Evolutionary conservation across 306 rosid genomes (phyloP), one percentile per base, ranked within the genome.

Genomic region (Vachellia collinsii): DNA sequence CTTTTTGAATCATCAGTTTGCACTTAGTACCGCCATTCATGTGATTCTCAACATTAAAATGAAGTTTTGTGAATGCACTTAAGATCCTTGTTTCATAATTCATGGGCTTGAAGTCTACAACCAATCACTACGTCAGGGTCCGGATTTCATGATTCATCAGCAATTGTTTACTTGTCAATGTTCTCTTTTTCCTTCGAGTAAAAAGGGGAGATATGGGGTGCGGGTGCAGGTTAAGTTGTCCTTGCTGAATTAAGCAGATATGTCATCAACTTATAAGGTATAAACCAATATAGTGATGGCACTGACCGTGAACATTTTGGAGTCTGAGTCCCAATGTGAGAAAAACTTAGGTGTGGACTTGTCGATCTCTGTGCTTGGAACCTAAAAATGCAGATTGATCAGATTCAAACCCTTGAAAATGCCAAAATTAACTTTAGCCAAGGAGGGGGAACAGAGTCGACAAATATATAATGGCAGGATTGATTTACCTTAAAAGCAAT

Each of bases 241-340:
- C 76, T 47, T 7, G 16, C 12, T 12, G 20, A 54, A 68, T 59
- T 61, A 75, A 54, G 77, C 46, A 65, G 38, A 64, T 61, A 67
- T 64, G 12, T 34, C 22, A 63, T 63, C 65, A 51, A 71, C 61
- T 72, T 54, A 77, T n/a, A 22, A 58, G 34, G 29, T 10, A 58
- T 41, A 68, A 59, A 69, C 79, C 23, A 85, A 59, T 73, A 59
- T 56, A 76, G 72, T 46, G 48, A 74, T 37, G 70, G 77, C 61
- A 88, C 92, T 76, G 62, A 94, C 97, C 67, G 99, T 92, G 86
- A 94, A 94, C 99, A 94, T 94, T 87, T 94, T 94, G 0, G 99
- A 92, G 86, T 94, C 99, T 19, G 97, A 94, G 85, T 94, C 99
- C 99, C 99, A 94, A 76, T 94, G 97, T 3, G 99, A 90, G 89